Evolutionary conservation across 1,284 basidiomycete genomes (phyloP), one percentile per base, ranked within the genome.

Genomic region (Trichosporon sp.): DNA sequence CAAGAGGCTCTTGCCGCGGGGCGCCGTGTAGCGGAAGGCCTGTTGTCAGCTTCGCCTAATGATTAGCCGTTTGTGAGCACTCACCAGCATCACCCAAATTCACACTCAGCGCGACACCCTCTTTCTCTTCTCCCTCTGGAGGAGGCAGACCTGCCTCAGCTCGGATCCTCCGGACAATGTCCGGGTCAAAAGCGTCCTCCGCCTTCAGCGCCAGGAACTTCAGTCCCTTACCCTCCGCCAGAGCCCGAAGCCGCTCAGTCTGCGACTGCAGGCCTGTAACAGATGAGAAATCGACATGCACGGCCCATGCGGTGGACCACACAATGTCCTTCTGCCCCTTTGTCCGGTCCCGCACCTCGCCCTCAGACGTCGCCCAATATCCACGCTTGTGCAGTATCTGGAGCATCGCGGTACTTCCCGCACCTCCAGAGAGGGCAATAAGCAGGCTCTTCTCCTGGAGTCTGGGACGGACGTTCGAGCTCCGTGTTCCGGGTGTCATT

Each of bases 1-100:
- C 75, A 1, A 83, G 67, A 3, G 89, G 85, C 7, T 79, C 78
- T 44, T 65, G 58, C 23, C 73, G 63, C 13, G 72, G 66, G 62
- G 73, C 68, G 16, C 4, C 9, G 49, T 54, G 81, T 74, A 29
- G 72, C 77, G 71, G 70, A 0, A 76, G 64, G 32, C 65, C 71
- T 74, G 61, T 1, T 13, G 49, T 63, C 33, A 65, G 65, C 37
- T 59, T 46, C 13, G 4, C 6, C 25, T 1, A 10, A 23, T n/a
- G 36, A 16, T 14, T 19, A 52, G 21, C n/a, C 8, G 0, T 32
- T 44, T 21, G 6, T 11, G 11, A 34, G n/a, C n/a, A 67, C 72
- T 60, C 52, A 77, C 73, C 69, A 25, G 66, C 60, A 59, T 71
- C 64, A 4, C 68, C 69, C 27, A 75, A 58, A 44, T 73, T 68